A percentile compares a stretch with the other conserved stretches of the same genome.
phyloP scores from a whole-genome alignment of 148 eudicot species.

The Talinum fruticosum region DNA sequence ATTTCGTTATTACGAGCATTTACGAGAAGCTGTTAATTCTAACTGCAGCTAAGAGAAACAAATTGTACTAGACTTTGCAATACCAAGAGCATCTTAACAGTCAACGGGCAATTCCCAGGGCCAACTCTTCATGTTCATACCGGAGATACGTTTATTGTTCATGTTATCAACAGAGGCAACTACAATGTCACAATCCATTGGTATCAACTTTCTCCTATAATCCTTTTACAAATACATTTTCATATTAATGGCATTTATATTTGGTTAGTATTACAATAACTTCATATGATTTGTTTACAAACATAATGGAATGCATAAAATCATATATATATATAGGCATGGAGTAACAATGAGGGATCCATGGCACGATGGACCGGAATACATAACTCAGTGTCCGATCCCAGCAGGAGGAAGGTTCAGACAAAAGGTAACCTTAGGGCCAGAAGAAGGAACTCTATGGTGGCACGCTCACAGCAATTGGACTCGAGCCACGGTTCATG shows the following conservation, averaged over 20 bases:
- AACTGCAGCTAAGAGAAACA: slow-evolving; percentile 28
- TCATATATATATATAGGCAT: slow-evolving; percentile 46
- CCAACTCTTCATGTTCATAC: slow-evolving; percentile 34
- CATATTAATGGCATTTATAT: too few species aligned
- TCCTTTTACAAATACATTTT: too few species aligned
- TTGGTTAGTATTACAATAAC: too few species aligned
- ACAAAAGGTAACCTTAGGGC: slow-evolving; percentile 33
- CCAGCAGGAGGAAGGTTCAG: slow-evolving; percentile 34
- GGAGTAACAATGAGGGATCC: slow-evolving; percentile 56
- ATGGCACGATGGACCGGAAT: slow-evolving; percentile 66
- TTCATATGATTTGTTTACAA: too few species aligned
- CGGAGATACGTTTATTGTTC: slow-evolving; percentile 37
- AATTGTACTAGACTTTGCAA: slow-evolving; percentile 33
- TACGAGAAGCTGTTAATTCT: slow-evolving; percentile 16
- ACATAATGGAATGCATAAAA: too few species aligned
- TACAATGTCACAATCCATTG: slow-evolving; percentile 55
- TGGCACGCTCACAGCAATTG: slow-evolving; percentile 65
- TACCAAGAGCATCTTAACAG: slow-evolving; percentile 45
- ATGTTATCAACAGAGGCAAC: slow-evolving; percentile 32
- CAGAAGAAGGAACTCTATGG: slow-evolving; percentile 56
- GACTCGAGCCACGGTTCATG: slow-evolving; percentile 52
- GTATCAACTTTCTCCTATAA: too few species aligned
- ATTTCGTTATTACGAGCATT: too few species aligned
- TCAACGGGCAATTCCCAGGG: slow-evolving; percentile 51
- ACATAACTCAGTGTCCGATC: slow-evolving; percentile 55